Evolutionary conservation across 495 filamentous ascomycete species (phyloP), one percentile per base, ranked within the genome.

Genomic region (Pyrenopolyporus hunteri): DNA sequence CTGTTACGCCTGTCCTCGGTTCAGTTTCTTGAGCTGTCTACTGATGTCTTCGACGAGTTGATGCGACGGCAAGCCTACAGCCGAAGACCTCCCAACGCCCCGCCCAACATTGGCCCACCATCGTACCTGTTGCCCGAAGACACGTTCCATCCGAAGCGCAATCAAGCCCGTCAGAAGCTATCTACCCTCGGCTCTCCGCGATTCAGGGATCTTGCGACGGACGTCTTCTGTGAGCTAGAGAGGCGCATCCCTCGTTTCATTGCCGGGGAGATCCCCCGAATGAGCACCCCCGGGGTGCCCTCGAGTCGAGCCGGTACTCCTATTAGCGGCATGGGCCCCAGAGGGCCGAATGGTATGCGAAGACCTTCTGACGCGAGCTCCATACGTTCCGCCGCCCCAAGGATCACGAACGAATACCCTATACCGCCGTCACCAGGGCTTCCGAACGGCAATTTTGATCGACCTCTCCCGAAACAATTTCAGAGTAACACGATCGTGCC

Each of bases 401-500:
- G 78, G 70, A 67, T 73, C 3, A 69, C 70, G 2, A 76, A 75
- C 26, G 73, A 76, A 35, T 83, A 77, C 49, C 75, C 79, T 2
- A 69, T 79, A 2, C 75, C 82, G 2, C 66, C 81, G 49, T 73
- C 81, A 44, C 67, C 78, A 0, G 70, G 71, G 8, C 11, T 79
- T 1, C 44, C 71, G n/a, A 76, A 76, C 49, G 73, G 75, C 46
- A 72, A 72, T 23, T 78, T 74, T 47, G 73, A 73, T 11, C 70
- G 77, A 11, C 94, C 92, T 1, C 83, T 88, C 36, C 87, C 91
- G 11, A 97, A 95, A 64, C 89, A 90, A 33, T 97, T 96, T 62
- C 93, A 98, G 73, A 93, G 89, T 68, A 97, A 94, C 67, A 97
- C 90, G 0, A 95, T 98, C 59, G 87, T 97, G 19, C 95, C 94